These are phyloP conservation scores for Vararia minispora DNA, from an alignment of 768 basidiomycete genomes.

Conservation along the genomic window DNA sequence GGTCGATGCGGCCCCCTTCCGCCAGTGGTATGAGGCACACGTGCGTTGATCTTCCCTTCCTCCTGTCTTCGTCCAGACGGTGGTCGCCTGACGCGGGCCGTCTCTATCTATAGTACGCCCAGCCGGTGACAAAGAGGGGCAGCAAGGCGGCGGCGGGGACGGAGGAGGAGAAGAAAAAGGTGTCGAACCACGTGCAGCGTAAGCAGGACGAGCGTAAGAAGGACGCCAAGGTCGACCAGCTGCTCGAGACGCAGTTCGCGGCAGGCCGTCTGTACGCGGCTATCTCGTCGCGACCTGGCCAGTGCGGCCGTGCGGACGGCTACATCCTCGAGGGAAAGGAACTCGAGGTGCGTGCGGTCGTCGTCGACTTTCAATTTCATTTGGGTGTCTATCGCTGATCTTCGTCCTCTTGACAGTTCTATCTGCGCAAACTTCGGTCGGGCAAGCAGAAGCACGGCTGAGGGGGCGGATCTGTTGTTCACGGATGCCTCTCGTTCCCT, in stretches of 20 bases:
- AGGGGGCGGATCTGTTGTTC: too few relatives aligned
- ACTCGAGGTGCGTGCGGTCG: constrained; percentile 60
- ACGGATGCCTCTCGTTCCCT: too few relatives aligned
- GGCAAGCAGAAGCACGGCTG: constrained; percentile 97
- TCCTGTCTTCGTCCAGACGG: constrained; percentile 1
- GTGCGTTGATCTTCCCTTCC: constrained; percentile 36
- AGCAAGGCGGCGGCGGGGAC: constrained; percentile 44
- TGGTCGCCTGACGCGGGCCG: neutral
- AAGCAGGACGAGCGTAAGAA: constrained; percentile 85
- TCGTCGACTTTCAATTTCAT: neutral
- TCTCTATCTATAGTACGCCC: constrained; percentile 61
- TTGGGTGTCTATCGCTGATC: constrained; percentile 14
- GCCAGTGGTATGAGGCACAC: constrained; percentile 99
- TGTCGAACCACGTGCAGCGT: constrained; percentile 86
- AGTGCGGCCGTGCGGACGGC: constrained; percentile 93
- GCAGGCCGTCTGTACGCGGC: constrained; percentile 93
- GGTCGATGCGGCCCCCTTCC: constrained; percentile 96
- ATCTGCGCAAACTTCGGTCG: constrained; percentile 85
- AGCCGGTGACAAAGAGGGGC: constrained; percentile 87
- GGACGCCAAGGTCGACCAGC: constrained; percentile 84
- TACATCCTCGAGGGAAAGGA: constrained; percentile 98
- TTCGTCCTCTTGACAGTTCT: constrained; percentile 50
- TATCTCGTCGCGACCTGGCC: constrained; percentile 93
- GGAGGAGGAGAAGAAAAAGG: constrained; percentile 51
- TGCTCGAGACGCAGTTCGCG: constrained; percentile 83